Percentiles rank a stretch among this genome's conserved stretches.
phyloP scores from a whole-genome alignment of 768 basidiomycete species.

The Lepiota brunneoincarnata region DNA sequence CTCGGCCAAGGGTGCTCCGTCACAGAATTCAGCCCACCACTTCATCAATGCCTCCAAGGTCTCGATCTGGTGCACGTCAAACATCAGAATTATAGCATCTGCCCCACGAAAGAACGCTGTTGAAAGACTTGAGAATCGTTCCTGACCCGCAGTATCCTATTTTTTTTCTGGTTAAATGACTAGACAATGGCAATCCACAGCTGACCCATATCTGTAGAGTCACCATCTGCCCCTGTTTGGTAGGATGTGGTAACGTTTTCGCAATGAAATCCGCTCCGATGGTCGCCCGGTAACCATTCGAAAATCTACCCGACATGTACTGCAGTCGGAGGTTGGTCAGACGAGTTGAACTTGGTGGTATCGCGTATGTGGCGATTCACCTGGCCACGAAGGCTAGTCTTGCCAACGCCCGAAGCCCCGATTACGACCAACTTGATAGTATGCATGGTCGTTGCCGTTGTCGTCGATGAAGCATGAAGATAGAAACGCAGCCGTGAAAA shows the following conservation, averaged over 20 bases:
- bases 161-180: neutral
- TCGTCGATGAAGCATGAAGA: conserved; percentile 11
- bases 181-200: conserved; percentile 10
- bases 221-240: conserved; percentile 49
- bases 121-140: conserved; percentile 81
- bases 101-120: conserved; percentile 84
- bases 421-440: conserved; percentile 82
- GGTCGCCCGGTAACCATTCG: conserved; percentile 76
- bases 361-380: conserved; percentile 33
- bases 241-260: conserved; percentile 66
- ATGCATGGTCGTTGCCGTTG: conserved; percentile 42
- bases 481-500: conserved; percentile 2
- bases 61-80: conserved; percentile 68
- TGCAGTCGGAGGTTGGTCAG: conserved; percentile 22
- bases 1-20: conserved; percentile 62
- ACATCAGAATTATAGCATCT: conserved; percentile 79
- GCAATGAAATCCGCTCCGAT: conserved; percentile 90
- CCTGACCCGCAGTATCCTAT: conserved; percentile 86
- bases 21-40: conserved; percentile 81
- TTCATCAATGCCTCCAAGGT: conserved; percentile 56
- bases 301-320: conserved; percentile 78
- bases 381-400: conserved; percentile 76
- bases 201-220: conserved; percentile 62
- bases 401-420: conserved; percentile 82
- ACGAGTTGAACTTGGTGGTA: neutral